Conservation (phyloP, 768 basidiomycete genomes). For the Boletus fagicola region DNA sequence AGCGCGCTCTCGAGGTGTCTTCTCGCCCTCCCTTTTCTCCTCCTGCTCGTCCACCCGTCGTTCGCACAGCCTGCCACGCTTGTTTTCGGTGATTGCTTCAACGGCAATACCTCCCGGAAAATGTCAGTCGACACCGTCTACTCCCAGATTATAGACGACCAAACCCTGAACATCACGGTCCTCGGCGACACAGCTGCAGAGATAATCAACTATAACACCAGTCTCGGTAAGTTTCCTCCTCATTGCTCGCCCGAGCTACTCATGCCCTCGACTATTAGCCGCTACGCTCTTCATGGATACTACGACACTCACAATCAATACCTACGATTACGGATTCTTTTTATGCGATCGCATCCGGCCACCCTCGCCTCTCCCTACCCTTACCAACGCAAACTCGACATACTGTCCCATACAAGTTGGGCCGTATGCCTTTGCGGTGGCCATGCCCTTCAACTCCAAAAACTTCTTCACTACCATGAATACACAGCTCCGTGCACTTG, state of each 20-base stretch:
- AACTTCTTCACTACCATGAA: conserved; percentile 80
- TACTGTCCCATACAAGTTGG: conserved; percentile 84
- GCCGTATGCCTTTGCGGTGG: conserved; percentile 75
- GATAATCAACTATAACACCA: conserved; percentile 60
- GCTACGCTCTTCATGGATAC: conserved; percentile 89
- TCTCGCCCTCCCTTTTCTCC: conserved; percentile 6
- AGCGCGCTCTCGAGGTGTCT: conserved; percentile 2
- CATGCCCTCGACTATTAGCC: conserved; percentile 27
- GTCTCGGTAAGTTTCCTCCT: conserved; percentile 52
- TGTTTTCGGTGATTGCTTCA: conserved; percentile 69
- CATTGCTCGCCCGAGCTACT: conserved; percentile 2
- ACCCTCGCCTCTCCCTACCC: conserved; percentile 62
- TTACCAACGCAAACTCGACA: conserved; percentile 31
- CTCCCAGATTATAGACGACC: conserved; percentile 58
- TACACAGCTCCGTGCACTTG: conserved; percentile 85
- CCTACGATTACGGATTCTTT: conserved; percentile 67
- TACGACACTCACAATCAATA: conserved; percentile 72
- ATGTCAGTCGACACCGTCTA: conserved; percentile 69
- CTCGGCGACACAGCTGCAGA: conserved; percentile 60
- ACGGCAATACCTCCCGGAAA: conserved; percentile 51
- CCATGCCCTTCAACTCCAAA: conserved; percentile 60
- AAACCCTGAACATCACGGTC: conserved; percentile 65
- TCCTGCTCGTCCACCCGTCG: conserved; percentile 27
- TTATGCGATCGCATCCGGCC: conserved; percentile 81
- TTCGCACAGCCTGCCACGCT: conserved; percentile 60